Evolutionary conservation across 2,329 filamentous ascomycete species (phyloP).

Genomic region (Lachnellula suecica): DNA sequence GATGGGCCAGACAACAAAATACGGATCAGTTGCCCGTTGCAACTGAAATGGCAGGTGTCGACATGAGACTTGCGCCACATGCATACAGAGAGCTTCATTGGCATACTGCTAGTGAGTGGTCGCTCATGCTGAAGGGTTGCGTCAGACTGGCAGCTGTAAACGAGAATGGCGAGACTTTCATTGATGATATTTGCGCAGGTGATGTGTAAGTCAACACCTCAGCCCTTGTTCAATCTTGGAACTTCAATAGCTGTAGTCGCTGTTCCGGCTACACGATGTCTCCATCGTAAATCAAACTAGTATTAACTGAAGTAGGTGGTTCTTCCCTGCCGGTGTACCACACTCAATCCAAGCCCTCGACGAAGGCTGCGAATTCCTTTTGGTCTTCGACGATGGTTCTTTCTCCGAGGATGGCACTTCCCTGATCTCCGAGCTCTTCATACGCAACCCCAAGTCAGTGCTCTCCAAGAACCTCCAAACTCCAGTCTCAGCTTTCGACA

Average conservation of each 20-base stretch:
- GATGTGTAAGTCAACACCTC: conserved; percentile 45
- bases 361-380: conserved; percentile 55
- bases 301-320: background rate
- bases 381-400: conserved; percentile 58
- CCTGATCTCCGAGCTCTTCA: conserved; percentile 39
- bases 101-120: conserved; percentile 55
- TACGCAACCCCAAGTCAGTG: conserved; percentile 39
- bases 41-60: conserved; percentile 54
- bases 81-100: conserved; percentile 65
- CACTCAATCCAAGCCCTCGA: conserved; percentile 55
- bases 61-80: conserved; percentile 56
- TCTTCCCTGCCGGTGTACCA: conserved; percentile 49
- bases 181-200: conserved; percentile 48
- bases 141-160: conserved; percentile 52
- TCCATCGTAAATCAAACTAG: no score
- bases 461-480: conserved; percentile 54
- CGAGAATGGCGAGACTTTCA: conserved; percentile 47
- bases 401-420: conserved; percentile 62
- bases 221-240: no score
- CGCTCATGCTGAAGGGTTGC: conserved; percentile 52
- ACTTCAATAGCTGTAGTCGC: no score
- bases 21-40: conserved; percentile 44
- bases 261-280: no score
- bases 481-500: conserved; percentile 45
- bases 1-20: conserved; percentile 60